Evolutionary conservation across 371 early-diverging fungal genomes (phyloP), one percentile per base, ranked within the genome.

Genomic region (Batkoa obscura): DNA sequence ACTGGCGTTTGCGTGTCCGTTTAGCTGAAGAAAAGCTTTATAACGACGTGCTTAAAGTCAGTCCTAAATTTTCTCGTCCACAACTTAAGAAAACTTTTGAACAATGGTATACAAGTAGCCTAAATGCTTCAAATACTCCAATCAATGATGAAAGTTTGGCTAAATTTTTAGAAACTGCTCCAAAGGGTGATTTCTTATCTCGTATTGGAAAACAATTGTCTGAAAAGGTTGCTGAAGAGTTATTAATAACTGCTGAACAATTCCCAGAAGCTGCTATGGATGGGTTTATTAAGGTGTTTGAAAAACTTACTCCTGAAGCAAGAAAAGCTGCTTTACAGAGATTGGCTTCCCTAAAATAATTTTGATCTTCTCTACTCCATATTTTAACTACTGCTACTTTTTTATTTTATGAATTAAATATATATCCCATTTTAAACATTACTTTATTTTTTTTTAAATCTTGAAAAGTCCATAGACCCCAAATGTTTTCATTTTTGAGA

Each of bases 1-100:
- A 88, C 87, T 85, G 86, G 83, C 83, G 97, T 62, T 73, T 94
- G 50, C 76, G 80, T 61, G 79, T 91, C 55, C 71, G 94, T 38
- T 66, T 94, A 49, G 60, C 61, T 33, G 86, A 88, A 62, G 86
- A 88, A 66, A 74, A 80, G 50, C 58, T 78, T 58, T 71, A 75
- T 66, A 72, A 72, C 62, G 67, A 67, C 54, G 75, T 86, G 57
- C 34, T 45, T 9, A 15, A 53, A 23, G 79, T 71, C 37, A 62
- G 62, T 50, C 65, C 74, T 46, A 48, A 36, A 8, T 59, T 74
- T 61, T 45, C 67, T 8, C 76, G 78, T n/a, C 3, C 4, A 2
- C 37, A 52, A 23, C 5, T 37, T 32, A n/a, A 10, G 31, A 33
- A 50, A 10, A 12, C 10, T 3, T 3, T 45, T 3, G 3, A 45